phyloP scores from a whole-genome alignment of 2,329 filamentous ascomycete species.

The Alternaria hordeiaustralica region DNA sequence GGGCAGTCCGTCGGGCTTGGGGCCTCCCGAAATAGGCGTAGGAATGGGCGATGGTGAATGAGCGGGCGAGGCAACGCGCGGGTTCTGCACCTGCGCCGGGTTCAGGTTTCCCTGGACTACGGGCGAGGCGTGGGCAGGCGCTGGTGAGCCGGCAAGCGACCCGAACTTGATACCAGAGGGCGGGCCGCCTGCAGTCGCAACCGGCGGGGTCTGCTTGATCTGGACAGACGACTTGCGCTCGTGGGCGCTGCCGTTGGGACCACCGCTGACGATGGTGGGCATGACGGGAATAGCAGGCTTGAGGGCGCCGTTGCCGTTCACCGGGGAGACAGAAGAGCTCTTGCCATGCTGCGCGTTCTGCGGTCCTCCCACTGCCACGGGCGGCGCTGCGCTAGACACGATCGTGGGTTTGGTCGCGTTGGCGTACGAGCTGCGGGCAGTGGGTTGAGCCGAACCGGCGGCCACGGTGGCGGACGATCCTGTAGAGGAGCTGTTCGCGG shows the following conservation, averaged over 20 bases:
- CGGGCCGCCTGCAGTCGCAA: slow-evolving; percentile 56
- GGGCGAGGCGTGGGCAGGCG: slow-evolving; percentile 70
- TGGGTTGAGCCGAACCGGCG: slow-evolving; percentile 63
- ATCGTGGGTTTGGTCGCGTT: slow-evolving; percentile 64
- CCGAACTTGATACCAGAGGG: slow-evolving; percentile 76
- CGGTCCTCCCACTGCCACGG: slow-evolving; percentile 61
- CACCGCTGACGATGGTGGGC: slow-evolving; percentile 67
- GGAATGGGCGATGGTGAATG: slow-evolving; percentile 94
- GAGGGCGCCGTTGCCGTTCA: slow-evolving; percentile 78
- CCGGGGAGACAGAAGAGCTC: slow-evolving; percentile 65
- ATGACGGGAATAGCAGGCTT: slow-evolving; percentile 42
- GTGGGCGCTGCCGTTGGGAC: slow-evolving; percentile 76
- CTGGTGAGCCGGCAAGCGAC: slow-evolving; percentile 69
- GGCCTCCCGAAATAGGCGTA: slow-evolving; percentile 81
- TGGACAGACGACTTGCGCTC: slow-evolving; percentile 90
- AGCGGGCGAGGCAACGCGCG: slow-evolving; percentile 80
- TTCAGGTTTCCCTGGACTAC: slow-evolving; percentile 66
- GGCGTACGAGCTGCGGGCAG: slow-evolving; percentile 65
- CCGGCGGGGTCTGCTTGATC: slow-evolving; percentile 77
- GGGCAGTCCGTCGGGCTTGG: slow-evolving; percentile 78
- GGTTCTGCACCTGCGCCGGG: slow-evolving; percentile 62
- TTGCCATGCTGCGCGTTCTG: slow-evolving; percentile 59
- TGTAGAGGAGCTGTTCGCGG: slow-evolving; percentile 56
- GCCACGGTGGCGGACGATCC: slow-evolving; percentile 58
- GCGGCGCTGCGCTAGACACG: slow-evolving; percentile 58